Evolutionary conservation across 805 yeast species (phyloP).

Genomic region (Helenozyma rhizophorensis): DNA sequence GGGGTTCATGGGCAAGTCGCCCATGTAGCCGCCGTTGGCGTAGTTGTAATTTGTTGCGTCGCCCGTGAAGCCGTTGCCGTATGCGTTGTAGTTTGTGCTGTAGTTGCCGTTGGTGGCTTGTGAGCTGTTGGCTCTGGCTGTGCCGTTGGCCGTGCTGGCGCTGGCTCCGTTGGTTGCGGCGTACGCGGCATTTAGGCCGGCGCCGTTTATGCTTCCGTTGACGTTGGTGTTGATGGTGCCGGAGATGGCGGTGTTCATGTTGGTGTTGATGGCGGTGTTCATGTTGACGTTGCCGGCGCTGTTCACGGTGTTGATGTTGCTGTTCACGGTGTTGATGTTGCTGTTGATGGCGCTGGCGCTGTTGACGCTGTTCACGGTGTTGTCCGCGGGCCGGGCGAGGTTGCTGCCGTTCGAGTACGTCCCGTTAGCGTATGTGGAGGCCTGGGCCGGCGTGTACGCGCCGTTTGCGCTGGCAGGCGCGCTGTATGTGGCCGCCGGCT

Average conservation of each 20-base stretch:
- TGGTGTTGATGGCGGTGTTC: slow-evolving; percentile 1
- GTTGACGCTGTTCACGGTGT: background rate
- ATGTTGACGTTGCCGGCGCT: slow-evolving; percentile 4
- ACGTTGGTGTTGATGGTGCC: background rate
- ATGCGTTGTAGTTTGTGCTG: slow-evolving; percentile 1
- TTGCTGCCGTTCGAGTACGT: too few species aligned
- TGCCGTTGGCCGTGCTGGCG: background rate
- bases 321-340: background rate
- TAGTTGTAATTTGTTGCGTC: too few species aligned
- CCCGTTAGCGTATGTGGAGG: too few species aligned
- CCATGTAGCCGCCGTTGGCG: too few species aligned
- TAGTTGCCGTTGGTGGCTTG: background rate
- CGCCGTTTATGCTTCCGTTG: background rate
- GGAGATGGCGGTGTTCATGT: slow-evolving; percentile 1
- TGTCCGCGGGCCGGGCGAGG: too few species aligned
- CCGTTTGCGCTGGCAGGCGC: too few species aligned
- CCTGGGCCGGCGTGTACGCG: too few species aligned
- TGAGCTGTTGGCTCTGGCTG: background rate
- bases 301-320: background rate
- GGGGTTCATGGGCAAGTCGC: too few species aligned
- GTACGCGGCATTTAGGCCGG: background rate
- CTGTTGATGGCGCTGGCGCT: background rate
- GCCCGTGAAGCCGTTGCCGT: too few species aligned
- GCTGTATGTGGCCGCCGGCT: too few species aligned
- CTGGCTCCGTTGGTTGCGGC: background rate